These are phyloP conservation scores for Kockiozyma suomiensis DNA, from an alignment of 805 yeast species.

Conservation along the genomic window DNA sequence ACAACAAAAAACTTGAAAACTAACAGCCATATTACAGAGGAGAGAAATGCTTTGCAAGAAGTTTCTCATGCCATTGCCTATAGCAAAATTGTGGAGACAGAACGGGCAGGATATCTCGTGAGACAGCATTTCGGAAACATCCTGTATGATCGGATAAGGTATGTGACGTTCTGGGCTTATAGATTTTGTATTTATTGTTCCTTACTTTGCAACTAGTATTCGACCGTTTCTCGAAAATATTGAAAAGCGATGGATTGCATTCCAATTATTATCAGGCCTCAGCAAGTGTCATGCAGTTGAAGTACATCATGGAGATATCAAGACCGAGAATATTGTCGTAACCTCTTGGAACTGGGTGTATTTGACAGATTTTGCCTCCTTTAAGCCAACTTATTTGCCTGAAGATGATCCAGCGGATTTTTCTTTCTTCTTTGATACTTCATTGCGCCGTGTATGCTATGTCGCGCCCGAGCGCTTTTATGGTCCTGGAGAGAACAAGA, in stretches of 20 bases:
- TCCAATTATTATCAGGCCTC: conserved; percentile 71
- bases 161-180: not conserved
- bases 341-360: conserved; percentile 88
- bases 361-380: conserved; percentile 78
- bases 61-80: conserved; percentile 71
- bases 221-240: conserved; percentile 82
- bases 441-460: conserved; percentile 83
- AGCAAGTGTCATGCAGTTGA: conserved; percentile 62
- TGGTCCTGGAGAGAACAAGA: conserved; percentile 38
- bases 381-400: conserved; percentile 83
- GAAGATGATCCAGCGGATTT: conserved; percentile 93
- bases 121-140: conserved; percentile 79
- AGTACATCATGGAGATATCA: conserved; percentile 86
- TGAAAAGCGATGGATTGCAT: conserved; percentile 83
- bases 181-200: not conserved
- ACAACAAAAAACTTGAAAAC: conserved; percentile 11
- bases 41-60: conserved; percentile 49
- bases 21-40: conserved; percentile 40
- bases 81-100: conserved; percentile 76
- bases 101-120: conserved; percentile 85
- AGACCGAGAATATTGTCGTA: conserved; percentile 83
- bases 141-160: conserved; percentile 76
- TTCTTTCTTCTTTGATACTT: conserved; percentile 88
- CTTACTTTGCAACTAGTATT: conserved; percentile 49
- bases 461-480: conserved; percentile 90